Evolutionary conservation across 1,284 basidiomycete species (phyloP).

Genomic region (Ustilago sp.): DNA sequence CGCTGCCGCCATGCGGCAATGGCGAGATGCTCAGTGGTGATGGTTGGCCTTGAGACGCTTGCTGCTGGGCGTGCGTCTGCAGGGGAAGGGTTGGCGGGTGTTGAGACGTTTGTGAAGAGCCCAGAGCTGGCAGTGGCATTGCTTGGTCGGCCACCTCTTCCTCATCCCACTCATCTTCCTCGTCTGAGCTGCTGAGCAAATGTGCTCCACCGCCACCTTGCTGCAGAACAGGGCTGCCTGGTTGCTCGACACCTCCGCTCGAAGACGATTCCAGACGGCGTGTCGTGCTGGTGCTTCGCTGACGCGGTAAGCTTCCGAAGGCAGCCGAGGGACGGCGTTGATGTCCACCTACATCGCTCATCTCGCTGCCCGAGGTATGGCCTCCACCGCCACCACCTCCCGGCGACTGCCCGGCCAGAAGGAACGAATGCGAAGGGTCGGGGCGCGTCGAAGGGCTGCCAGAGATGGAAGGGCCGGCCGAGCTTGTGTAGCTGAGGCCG

Average conservation of each 20-base stretch:
- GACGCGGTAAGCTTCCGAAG: conserved; percentile 40
- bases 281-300: conserved; percentile 37
- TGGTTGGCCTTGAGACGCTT: conserved; percentile 16
- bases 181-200: conserved; percentile 59
- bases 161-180: conserved; percentile 63
- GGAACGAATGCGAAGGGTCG: conserved; percentile 32
- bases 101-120: conserved; percentile 25
- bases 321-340: conserved; percentile 42
- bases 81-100: conserved; percentile 1
- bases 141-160: conserved; percentile 62
- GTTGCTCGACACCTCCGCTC: conserved; percentile 26
- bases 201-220: conserved; percentile 21
- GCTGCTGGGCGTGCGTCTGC: conserved; percentile 22
- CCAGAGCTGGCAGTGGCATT: conserved; percentile 58
- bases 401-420: conserved; percentile 41
- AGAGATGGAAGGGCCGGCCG: conserved; percentile 49
- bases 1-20: conserved; percentile 19
- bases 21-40: conserved; percentile 20
- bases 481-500: conserved; percentile 61
- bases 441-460: conserved; percentile 46
- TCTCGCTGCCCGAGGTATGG: conserved; percentile 45
- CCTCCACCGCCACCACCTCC: conserved; percentile 38
- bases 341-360: conserved; percentile 44
- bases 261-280: conserved; percentile 36
- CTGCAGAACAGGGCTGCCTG: conserved; percentile 30